Percentiles rank a stretch among this genome's conserved stretches.
These are phyloP conservation scores for Catunica adiposa DNA, from an alignment of 2,329 filamentous ascomycete species.

Conservation along the genomic window DNA sequence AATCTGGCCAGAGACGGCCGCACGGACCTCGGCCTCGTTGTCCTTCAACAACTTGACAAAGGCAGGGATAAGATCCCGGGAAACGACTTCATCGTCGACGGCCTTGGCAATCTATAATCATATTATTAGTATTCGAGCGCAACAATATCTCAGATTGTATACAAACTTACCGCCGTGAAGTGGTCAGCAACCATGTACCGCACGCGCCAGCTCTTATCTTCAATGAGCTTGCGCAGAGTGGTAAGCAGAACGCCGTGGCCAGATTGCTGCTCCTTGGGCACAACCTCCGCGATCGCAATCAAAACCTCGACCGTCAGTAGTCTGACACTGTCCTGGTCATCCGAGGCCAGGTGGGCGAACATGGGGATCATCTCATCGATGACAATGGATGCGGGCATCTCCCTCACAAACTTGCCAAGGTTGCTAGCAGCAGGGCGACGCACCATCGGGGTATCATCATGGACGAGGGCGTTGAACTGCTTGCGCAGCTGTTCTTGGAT, in stretches of 20 bases:
- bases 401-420: conserved; percentile 92
- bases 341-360: conserved; percentile 89
- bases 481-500: conserved; percentile 82
- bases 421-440: conserved; percentile 92
- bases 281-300: conserved; percentile 89
- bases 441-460: conserved; percentile 98
- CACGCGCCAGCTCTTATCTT: conserved; percentile 98
- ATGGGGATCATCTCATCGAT: conserved; percentile 98
- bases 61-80: conserved; percentile 81
- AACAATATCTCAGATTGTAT: background rate
- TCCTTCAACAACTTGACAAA: conserved; percentile 98
- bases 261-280: conserved; percentile 94
- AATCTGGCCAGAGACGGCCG: conserved; percentile 92
- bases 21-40: conserved; percentile 92
- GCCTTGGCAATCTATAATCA: conserved; percentile 74
- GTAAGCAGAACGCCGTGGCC: conserved; percentile 88
- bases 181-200: conserved; percentile 98
- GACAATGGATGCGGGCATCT: conserved; percentile 80
- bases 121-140: background rate
- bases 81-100: conserved; percentile 91
- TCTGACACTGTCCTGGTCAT: conserved; percentile 95
- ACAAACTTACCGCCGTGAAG: conserved; percentile 67
- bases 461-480: conserved; percentile 82
- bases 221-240: conserved; percentile 80
- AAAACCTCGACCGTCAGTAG: conserved; percentile 91